Conservation (phyloP, 805 yeast species). For the Clavispora phyllophila region DNA sequence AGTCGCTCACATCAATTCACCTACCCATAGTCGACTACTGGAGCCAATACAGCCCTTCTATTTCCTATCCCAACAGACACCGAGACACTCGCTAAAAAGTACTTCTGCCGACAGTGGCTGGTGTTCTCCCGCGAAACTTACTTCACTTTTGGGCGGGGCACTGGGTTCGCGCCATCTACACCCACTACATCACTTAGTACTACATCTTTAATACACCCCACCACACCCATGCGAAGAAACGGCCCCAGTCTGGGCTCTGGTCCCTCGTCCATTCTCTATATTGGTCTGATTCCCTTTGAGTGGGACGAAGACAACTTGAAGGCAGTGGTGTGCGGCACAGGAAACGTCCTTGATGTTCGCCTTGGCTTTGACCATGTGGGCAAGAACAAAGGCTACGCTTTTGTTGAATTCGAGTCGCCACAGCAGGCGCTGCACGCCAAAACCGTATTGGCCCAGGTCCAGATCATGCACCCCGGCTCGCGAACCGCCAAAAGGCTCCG, state of each 20-base stretch:
- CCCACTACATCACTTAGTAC: background rate
- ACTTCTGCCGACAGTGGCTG: too few relatives aligned
- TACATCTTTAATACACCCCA: background rate
- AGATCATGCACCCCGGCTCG: conserved; percentile 22
- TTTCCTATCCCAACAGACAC: too few relatives aligned
- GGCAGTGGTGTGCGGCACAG: conserved; percentile 65
- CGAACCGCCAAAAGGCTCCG: conserved; percentile 40
- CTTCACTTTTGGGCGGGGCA: background rate
- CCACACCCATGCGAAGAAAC: conserved; percentile 5
- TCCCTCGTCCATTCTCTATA: conserved; percentile 44
- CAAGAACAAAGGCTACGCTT: conserved; percentile 62
- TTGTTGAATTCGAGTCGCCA: conserved; percentile 52
- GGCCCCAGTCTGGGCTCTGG: conserved; percentile 4
- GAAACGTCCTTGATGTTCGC: conserved; percentile 64
- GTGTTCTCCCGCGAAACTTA: too few relatives aligned
- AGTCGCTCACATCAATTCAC: too few relatives aligned
- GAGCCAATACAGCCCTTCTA: too few relatives aligned
- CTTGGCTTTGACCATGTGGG: conserved; percentile 55
- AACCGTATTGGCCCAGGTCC: conserved; percentile 38
- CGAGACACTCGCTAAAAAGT: too few relatives aligned
- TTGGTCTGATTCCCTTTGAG: conserved; percentile 64
- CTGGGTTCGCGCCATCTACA: background rate
- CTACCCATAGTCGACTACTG: too few relatives aligned
- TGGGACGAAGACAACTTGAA: conserved; percentile 65
- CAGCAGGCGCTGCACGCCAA: conserved; percentile 51